A percentile compares a stretch with the other conserved stretches of the same genome.
phyloP scores from a whole-genome alignment of 768 basidiomycete genomes.

The Lentinula boryana region DNA sequence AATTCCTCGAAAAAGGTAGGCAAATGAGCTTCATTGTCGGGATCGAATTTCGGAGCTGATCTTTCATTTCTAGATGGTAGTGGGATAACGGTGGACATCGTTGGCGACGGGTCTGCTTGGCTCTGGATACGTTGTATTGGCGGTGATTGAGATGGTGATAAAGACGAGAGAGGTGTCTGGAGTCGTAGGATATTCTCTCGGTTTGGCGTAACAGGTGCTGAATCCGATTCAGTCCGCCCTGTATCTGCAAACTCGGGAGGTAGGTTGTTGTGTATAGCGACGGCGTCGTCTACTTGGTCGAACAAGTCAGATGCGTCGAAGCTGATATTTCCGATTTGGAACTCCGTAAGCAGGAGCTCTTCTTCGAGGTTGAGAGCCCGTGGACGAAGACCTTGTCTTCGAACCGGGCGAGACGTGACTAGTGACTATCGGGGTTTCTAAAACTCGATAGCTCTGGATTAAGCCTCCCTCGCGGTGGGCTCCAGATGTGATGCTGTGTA shows the following conservation, averaged over 20 bases:
- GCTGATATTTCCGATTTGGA: background rate
- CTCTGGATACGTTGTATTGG: no score
- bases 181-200: background rate
- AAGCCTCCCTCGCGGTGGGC: background rate
- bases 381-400: background rate
- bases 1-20: no score
- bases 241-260: no score
- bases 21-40: no score
- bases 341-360: background rate
- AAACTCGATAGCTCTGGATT: background rate
- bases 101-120: no score
- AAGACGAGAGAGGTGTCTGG: background rate
- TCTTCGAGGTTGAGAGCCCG: background rate
- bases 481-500: background rate
- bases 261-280: background rate
- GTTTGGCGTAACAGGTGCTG: no score
- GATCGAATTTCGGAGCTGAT: no score
- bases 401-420: no score
- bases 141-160: background rate
- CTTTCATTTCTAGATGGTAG: no score
- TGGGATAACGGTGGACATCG: no score
- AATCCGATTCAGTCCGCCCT: background rate
- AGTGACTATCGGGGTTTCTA: background rate
- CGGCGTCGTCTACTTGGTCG: background rate
- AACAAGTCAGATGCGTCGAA: background rate